Evolutionary conservation across 1,139 yeast genomes (phyloP).

Genomic region (Pichia sp.): DNA sequence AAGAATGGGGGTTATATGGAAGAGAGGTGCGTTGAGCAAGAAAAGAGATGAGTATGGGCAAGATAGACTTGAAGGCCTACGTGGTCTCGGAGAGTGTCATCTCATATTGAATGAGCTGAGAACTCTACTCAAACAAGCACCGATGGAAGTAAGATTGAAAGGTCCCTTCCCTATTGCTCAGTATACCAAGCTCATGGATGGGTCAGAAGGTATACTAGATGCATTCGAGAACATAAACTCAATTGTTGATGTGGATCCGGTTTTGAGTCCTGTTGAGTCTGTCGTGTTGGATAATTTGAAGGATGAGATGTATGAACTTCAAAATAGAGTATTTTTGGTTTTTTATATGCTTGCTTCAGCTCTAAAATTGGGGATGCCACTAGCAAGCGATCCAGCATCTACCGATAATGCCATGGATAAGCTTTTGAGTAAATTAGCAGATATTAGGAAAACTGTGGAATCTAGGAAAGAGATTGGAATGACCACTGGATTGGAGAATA

Average conservation of each 20-base stretch:
- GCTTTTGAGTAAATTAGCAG: conserved; percentile 55
- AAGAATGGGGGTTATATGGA: conserved; percentile 78
- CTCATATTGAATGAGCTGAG: conserved; percentile 57
- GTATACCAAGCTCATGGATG: conserved; percentile 43
- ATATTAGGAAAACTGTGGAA: conserved; percentile 33
- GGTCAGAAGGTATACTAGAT: conserved; percentile 64
- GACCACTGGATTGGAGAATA: conserved; percentile 37
- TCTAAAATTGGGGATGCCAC: conserved; percentile 64
- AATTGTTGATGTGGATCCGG: conserved; percentile 57
- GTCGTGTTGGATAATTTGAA: conserved; percentile 49
- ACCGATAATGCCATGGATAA: conserved; percentile 71
- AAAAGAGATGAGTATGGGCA: conserved; percentile 21
- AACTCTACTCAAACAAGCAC: conserved; percentile 59
- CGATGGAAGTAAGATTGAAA: conserved; percentile 66
- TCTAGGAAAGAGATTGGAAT: conserved; percentile 11
- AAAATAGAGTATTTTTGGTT: conserved; percentile 62
- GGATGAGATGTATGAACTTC: conserved; percentile 59
- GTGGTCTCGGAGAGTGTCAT: conserved; percentile 48
- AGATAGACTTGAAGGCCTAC: conserved; percentile 39
- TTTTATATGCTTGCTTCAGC: conserved; percentile 79
- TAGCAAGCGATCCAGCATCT: conserved; percentile 72
- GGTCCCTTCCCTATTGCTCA: conserved; percentile 58
- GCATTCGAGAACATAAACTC: conserved; percentile 67
- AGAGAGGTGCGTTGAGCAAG: conserved; percentile 43
- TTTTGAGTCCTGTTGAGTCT: conserved; percentile 45